A percentile compares a stretch with the other conserved stretches of the same genome.
These are phyloP conservation scores for Barnettozyma sucrosica DNA, from an alignment of 805 yeast genomes.

Conservation along the genomic window DNA sequence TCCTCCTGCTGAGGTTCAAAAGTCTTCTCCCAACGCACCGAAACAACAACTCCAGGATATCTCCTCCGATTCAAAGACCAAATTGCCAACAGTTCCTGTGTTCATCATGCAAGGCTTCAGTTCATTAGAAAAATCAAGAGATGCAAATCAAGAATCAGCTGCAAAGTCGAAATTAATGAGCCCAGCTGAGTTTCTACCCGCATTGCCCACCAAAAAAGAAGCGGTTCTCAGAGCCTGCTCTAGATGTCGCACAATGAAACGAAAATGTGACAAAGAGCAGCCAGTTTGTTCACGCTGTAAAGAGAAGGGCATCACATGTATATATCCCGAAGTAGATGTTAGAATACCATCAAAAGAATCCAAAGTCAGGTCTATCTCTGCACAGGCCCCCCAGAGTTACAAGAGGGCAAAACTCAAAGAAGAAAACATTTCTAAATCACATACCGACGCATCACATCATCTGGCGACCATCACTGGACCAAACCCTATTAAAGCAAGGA, in stretches of 20 bases:
- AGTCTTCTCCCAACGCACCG: background rate
- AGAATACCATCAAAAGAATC: background rate
- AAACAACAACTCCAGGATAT: background rate
- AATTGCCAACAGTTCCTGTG: background rate
- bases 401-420: background rate
- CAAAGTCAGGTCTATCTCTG: background rate
- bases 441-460: too few species aligned
- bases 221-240: background rate
- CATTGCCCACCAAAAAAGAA: background rate
- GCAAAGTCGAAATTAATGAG: background rate
- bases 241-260: background rate
- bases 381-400: background rate
- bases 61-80: background rate
- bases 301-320: background rate
- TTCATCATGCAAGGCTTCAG: background rate
- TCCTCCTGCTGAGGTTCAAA: background rate
- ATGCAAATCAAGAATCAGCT: background rate
- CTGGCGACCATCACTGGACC: background rate
- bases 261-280: background rate
- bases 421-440: too few species aligned
- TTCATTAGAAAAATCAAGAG: background rate
- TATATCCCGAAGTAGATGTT: background rate
- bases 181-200: background rate
- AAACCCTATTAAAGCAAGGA: background rate
- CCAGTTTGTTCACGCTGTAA: background rate